Evolutionary conservation across 139 green algal genomes (phyloP), one percentile per base, ranked within the genome.

Genomic region (Chlamydomonas eustigma): DNA sequence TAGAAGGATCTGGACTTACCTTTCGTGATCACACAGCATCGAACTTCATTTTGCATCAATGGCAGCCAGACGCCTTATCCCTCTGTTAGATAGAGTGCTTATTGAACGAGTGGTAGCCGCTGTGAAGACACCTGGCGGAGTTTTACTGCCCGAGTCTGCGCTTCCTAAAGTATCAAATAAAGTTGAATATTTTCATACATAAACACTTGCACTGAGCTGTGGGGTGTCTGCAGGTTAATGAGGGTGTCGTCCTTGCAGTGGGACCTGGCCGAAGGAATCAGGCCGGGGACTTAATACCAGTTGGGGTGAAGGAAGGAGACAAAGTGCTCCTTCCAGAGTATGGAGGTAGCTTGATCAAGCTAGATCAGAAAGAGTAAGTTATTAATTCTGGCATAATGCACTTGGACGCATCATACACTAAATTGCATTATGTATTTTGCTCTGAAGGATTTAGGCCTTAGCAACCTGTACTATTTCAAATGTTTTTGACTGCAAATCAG

Each of bases 251-350:
- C 1, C 32, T 98, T 0, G 94, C 96, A 8, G 89, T 96, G 0
- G 96, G 96, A 5, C 90, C 94, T n/a, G 96, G 96, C 4, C 78
- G 91, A 24, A 81, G 91, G 18, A 86, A 76, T 31, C 78, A 86
- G 33, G 84, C 91, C 39, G 93, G 93, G 31, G 89, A 95, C 24
- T 65, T 92, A 30, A 81, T 97, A 0, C 91, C 94, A n/a, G 30
- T 89, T 28, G 74, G 51, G 33, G 90, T 98, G 0, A 95, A 95
- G 81, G 93, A 94, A 77, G 96, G 96, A 1, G 94, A 99, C 86
- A 96, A 88, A 51, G 96, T 99, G 36, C 75, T 99, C 75, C 89
- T 99, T 44, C 96, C 96, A 38, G 96, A 99, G 74, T 99, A 96
- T 78, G 96, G 96, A 3, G 96, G 96, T 64, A 88, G 73, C 34